phyloP scores from a whole-genome alignment of 352 stramenopile species.

The Phytophthora sojae region DNA sequence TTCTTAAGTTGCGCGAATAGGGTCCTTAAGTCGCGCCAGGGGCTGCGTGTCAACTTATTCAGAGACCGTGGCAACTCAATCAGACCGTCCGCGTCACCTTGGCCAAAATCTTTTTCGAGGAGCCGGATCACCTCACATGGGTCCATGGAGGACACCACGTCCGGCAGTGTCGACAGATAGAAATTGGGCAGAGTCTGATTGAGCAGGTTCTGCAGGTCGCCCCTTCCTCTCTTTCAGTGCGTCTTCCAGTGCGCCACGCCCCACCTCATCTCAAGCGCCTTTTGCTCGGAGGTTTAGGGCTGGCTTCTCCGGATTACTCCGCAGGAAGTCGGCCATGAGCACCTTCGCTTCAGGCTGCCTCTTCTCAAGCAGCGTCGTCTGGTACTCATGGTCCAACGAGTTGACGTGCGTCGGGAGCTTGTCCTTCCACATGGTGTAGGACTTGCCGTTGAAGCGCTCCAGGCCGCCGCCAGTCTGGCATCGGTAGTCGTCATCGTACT shows the following conservation, averaged over 20 bases:
- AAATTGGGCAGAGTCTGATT: conserved; percentile 22
- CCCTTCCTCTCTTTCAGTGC: conserved; percentile 9
- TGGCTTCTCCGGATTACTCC: no score
- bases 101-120: conserved; percentile 17
- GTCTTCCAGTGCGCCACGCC: conserved; percentile 10
- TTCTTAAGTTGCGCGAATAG: no score
- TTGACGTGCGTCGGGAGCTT: conserved; percentile 25
- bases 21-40: background rate
- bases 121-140: conserved; percentile 12
- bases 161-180: conserved; percentile 8
- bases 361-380: conserved; percentile 25
- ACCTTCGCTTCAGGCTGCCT: conserved; percentile 10
- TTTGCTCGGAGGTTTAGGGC: no score
- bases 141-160: conserved; percentile 20
- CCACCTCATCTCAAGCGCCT: conserved; percentile 7
- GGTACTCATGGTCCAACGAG: conserved; percentile 20
- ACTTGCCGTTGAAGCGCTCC: conserved; percentile 19
- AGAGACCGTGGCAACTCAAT: conserved; percentile 7
- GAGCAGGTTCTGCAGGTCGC: conserved; percentile 19
- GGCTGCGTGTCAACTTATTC: background rate
- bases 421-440: conserved; percentile 29
- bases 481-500: conserved; percentile 13
- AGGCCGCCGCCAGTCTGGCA: conserved; percentile 15
- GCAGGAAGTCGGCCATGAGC: conserved; percentile 20
- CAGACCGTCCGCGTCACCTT: background rate